Conservation (phyloP, 257 asterid genomes). For the Perilla frutescens region DNA sequence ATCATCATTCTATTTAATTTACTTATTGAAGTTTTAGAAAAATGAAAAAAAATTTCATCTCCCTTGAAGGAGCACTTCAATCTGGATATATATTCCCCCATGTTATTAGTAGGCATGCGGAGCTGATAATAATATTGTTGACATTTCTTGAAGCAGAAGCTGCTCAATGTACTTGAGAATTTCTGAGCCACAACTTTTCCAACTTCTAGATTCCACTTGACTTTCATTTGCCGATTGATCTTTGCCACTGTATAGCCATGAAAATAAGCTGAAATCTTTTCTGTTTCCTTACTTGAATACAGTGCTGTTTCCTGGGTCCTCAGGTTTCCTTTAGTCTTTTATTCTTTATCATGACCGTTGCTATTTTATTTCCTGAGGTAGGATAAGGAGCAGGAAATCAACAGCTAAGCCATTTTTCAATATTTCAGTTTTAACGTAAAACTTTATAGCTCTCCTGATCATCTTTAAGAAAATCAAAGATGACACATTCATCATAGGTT, state of each 20-base stretch:
- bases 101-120: slow-evolving; percentile 3
- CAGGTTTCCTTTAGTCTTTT: slow-evolving; percentile 1
- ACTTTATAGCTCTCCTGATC: not conserved
- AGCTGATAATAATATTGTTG: slow-evolving; percentile 20
- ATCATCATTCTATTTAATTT: slow-evolving; percentile 13
- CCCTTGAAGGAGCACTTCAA: slow-evolving; percentile 9
- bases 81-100: not conserved
- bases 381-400: slow-evolving; percentile 10
- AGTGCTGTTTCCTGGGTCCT: slow-evolving; percentile 1
- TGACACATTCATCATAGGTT: slow-evolving; percentile 12
- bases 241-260: too few relatives aligned
- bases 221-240: not conserved
- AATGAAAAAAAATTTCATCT: not conserved
- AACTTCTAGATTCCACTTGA: slow-evolving; percentile 8
- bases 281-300: not conserved
- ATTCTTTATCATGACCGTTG: not conserved
- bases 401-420: not conserved
- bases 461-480: not conserved
- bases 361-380: slow-evolving; percentile 8
- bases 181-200: slow-evolving; percentile 16
- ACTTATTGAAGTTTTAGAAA: not conserved
- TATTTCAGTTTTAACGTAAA: not conserved
- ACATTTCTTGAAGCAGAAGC: slow-evolving; percentile 19
- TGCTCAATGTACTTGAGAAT: slow-evolving; percentile 23
- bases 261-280: slow-evolving; percentile 10